Evolutionary conservation across 2,329 filamentous ascomycete genomes (phyloP).

Genomic region (Thielaviopsis musarum): DNA sequence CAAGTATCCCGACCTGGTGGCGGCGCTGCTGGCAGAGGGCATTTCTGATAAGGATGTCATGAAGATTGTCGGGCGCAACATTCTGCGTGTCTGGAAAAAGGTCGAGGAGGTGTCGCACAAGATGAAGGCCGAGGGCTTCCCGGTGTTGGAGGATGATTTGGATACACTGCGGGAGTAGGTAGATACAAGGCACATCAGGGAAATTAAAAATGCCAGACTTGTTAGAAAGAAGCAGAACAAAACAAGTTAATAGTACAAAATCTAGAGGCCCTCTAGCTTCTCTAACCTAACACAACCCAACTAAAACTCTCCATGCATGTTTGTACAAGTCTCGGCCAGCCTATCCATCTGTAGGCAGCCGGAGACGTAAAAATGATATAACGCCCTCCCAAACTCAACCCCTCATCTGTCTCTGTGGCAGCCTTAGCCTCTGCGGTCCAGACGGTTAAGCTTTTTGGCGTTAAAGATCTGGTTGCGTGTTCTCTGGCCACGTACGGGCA

Average conservation of each 20-base stretch:
- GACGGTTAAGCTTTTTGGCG: constrained; percentile 43
- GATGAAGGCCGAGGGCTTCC: constrained; percentile 42
- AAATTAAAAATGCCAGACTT: background rate
- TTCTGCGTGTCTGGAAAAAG: constrained; percentile 69
- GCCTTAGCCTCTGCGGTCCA: constrained; percentile 29
- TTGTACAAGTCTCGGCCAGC: constrained; percentile 1
- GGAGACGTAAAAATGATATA: background rate
- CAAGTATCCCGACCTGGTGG: constrained; percentile 64
- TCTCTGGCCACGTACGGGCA: constrained; percentile 81
- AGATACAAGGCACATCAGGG: background rate
- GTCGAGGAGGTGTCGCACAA: constrained; percentile 54
- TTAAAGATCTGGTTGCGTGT: constrained; percentile 59
- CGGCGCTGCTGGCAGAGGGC: constrained; percentile 54
- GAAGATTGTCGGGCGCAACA: constrained; percentile 64
- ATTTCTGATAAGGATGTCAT: constrained; percentile 56
- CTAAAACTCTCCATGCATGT: background rate
- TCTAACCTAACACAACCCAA: background rate
- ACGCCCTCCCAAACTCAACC: background rate
- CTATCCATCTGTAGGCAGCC: background rate
- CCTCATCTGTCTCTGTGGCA: background rate
- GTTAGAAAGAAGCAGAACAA: background rate
- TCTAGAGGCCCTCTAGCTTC: background rate
- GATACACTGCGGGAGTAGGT: background rate
- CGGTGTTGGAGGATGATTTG: constrained; percentile 34
- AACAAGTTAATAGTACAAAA: background rate